Evolutionary conservation across 371 early-diverging fungal genomes (phyloP).

Genomic region (Lichtheimia hyalospora): DNA sequence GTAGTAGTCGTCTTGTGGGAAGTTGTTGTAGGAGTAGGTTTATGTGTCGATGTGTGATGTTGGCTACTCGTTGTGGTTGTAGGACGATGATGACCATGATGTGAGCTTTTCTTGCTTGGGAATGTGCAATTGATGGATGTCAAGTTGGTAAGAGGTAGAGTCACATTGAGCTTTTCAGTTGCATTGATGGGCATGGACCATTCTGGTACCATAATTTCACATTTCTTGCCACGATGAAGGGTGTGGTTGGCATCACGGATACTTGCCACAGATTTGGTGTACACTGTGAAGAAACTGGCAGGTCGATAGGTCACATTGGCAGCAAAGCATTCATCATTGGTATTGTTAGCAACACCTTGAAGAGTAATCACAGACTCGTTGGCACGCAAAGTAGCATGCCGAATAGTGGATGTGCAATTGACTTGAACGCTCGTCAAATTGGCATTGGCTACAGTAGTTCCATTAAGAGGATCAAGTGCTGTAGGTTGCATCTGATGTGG

Average conservation of each 20-base stretch:
- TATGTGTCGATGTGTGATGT: background rate
- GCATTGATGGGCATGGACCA: constrained; percentile 11
- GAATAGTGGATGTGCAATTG: constrained; percentile 9
- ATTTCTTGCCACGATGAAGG: constrained; percentile 12
- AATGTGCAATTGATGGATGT: constrained; percentile 10
- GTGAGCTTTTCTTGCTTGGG: constrained; percentile 10
- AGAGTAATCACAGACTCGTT: constrained; percentile 8
- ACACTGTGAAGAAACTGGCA: constrained; percentile 7
- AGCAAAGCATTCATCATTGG: constrained; percentile 5
- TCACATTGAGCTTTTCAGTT: constrained; percentile 2
- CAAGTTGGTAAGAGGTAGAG: constrained; percentile 10
- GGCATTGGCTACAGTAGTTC: background rate
- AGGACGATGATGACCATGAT: constrained; percentile 6
- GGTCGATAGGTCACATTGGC: constrained; percentile 3
- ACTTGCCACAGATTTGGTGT: constrained; percentile 1
- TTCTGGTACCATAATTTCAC: constrained; percentile 10
- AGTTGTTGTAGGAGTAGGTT: constrained; percentile 7
- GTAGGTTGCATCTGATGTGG: background rate
- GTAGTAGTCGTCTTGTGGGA: constrained; percentile 15
- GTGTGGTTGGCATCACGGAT: constrained; percentile 10
- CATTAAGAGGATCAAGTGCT: background rate
- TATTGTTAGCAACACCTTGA: constrained; percentile 10
- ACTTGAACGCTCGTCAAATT: background rate
- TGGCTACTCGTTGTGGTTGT: constrained; percentile 1
- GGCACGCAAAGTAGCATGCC: constrained; percentile 7